Evolutionary conservation across 2,329 filamentous ascomycete genomes (phyloP), one percentile per base, ranked within the genome.

Genomic region (Fusarium siculi): DNA sequence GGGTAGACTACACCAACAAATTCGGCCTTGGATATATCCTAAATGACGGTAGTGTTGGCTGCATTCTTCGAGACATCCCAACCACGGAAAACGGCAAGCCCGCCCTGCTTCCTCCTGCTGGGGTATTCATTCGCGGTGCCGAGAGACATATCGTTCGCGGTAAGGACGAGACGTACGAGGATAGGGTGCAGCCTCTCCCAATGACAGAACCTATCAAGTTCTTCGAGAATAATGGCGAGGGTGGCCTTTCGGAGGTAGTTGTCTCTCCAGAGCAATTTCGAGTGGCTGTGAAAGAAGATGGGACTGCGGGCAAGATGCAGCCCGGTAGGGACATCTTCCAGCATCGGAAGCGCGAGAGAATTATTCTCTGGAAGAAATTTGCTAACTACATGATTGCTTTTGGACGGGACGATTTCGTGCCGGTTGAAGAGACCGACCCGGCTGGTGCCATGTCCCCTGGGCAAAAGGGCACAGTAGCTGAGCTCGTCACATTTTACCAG

Each of bases 1-100:
- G 93, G 93, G 93, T 96, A 11, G 93, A 96, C 80, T 96, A 96
- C 81, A 94, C 93, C 66, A 94, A 95, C 81, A 95, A 95, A 80
- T 94, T 95, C 80, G 93, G 93, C 18, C 87, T 96, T 21, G 93
- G 93, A 40, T 96, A 96, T 78, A 94, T 96, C 65, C 85, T 96
- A 60, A 93, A 93, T 70, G 93, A 96, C 73, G 93, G 93, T 36
- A 94, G 91, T 70, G 91, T 95, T 25, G 93, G 93, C 21, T 95
- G 92, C 73, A 89, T 92, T 54, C 83, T 91, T 56, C 85, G 87
- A 30, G 88, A 87, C 65, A 87, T 90, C 59, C 86, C 87, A 18
- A 86, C 86, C 4, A 84, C 84, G 2, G 84, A 87, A 55, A 87
- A 86, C 34, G 83, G 82, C 67, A 86, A 85, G 69, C 83, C 82